Evolutionary conservation across 2,329 filamentous ascomycete species (phyloP).

Genomic region (Penicillium sp.): DNA sequence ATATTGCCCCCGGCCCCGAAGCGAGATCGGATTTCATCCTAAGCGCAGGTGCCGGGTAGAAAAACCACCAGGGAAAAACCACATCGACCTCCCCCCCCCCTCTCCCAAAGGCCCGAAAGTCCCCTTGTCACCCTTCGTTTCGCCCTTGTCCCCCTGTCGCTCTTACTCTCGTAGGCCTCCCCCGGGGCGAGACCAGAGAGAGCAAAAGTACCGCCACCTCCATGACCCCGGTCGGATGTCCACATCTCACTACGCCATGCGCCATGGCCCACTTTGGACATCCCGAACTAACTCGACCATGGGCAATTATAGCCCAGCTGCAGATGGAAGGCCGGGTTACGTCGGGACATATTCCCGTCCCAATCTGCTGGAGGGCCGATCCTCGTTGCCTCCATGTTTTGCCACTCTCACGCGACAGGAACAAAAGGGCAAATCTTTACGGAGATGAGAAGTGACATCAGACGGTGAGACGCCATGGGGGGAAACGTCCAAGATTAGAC

Average conservation of each 20-base stretch:
- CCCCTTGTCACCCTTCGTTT: background rate
- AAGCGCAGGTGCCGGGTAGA: slow-evolving; percentile 23
- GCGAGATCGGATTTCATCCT: slow-evolving; percentile 7
- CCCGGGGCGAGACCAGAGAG: background rate
- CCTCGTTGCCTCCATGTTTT: background rate
- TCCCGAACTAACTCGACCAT: background rate
- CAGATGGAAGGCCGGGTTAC: background rate
- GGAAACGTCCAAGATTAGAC: background rate
- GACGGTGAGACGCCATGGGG: background rate
- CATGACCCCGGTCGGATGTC: background rate
- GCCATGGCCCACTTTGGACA: background rate
- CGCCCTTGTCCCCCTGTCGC: background rate
- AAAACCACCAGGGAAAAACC: slow-evolving; percentile 7
- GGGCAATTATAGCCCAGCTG: background rate
- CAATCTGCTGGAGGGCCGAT: background rate
- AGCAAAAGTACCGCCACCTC: slow-evolving; percentile 5
- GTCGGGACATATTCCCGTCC: background rate
- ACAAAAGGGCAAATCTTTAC: background rate
- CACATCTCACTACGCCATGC: background rate
- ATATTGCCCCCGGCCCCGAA: background rate
- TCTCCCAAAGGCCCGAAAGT: background rate
- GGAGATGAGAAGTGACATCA: background rate
- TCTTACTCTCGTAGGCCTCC: background rate
- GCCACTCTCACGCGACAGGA: background rate
- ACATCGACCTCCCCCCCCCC: no score